Percentiles rank a stretch among this genome's conserved stretches.
Evolutionary conservation across 2,329 filamentous ascomycete genomes (phyloP).

Genomic region (Thielaviopsis euricoi): DNA sequence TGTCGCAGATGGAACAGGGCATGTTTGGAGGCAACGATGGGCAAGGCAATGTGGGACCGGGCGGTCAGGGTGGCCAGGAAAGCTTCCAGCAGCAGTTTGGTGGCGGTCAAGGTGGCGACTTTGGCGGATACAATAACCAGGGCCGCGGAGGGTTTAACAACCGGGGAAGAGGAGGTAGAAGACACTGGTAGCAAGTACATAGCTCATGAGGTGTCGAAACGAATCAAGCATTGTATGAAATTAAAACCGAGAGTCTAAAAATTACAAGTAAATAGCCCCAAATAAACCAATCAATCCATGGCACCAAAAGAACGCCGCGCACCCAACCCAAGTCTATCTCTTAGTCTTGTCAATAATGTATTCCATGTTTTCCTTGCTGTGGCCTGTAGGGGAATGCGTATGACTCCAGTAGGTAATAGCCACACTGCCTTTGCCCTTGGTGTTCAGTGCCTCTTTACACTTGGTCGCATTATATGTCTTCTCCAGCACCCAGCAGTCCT

Average conservation of each 20-base stretch:
- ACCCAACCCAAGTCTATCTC: background rate
- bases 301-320: background rate
- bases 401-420: constrained; percentile 18
- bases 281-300: background rate
- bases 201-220: background rate
- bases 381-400: constrained; percentile 13
- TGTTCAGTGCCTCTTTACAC: constrained; percentile 14
- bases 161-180: constrained; percentile 10
- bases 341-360: background rate
- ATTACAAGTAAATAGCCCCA: background rate
- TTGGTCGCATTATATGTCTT: constrained; percentile 12
- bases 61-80: constrained; percentile 18
- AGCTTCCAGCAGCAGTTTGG: constrained; percentile 10
- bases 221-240: background rate
- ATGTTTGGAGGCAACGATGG: constrained; percentile 33
- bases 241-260: background rate
- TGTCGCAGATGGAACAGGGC: constrained; percentile 47
- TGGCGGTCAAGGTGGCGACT: constrained; percentile 6
- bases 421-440: constrained; percentile 14
- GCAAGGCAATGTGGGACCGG: constrained; percentile 10
- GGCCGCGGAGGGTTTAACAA: constrained; percentile 8
- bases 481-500: constrained; percentile 14
- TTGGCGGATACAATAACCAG: constrained; percentile 6
- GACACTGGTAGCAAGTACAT: constrained; percentile 9
- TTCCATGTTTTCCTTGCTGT: constrained; percentile 4